Conservation (phyloP, 1,284 basidiomycete genomes). For the Entoloma clypeatum region DNA sequence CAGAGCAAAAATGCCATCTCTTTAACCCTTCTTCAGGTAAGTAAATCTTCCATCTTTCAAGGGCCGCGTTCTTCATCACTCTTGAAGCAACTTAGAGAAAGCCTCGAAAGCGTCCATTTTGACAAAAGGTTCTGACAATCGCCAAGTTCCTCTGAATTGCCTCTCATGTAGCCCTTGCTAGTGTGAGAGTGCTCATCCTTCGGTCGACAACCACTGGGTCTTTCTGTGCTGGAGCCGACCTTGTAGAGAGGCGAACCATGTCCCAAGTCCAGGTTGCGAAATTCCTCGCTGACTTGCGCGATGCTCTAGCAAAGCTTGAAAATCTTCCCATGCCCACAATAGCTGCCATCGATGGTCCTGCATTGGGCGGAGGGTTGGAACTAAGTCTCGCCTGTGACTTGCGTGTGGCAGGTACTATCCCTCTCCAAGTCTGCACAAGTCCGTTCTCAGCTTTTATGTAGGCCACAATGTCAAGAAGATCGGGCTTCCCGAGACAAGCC, state of each 20-base stretch:
- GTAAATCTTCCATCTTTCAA: slow-evolving; percentile 8
- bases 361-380: slow-evolving; percentile 89
- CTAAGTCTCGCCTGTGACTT: slow-evolving; percentile 85
- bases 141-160: slow-evolving; percentile 2
- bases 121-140: slow-evolving; percentile 59
- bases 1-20: slow-evolving; percentile 90
- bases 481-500: slow-evolving; percentile 77
- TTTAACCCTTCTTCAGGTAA: slow-evolving; percentile 64
- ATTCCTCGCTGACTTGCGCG: slow-evolving; percentile 78
- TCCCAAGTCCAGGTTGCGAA: slow-evolving; percentile 65
- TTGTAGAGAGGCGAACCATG: slow-evolving; percentile 84
- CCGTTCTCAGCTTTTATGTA: slow-evolving; percentile 20
- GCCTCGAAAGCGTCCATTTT: slow-evolving; percentile 63
- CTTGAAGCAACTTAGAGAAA: slow-evolving; percentile 66
- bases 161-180: slow-evolving; percentile 25
- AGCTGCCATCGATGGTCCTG: slow-evolving; percentile 90
- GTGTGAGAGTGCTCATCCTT: slow-evolving; percentile 75
- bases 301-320: slow-evolving; percentile 73
- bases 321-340: slow-evolving; percentile 84
- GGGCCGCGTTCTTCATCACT: slow-evolving; percentile 11
- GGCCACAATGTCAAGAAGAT: slow-evolving; percentile 69
- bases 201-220: slow-evolving; percentile 70
- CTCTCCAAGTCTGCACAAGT: slow-evolving; percentile 3
- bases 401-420: slow-evolving; percentile 68
- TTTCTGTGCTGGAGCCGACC: slow-evolving; percentile 93